phyloP scores from a whole-genome alignment of 2,329 filamentous ascomycete genomes.

The Dactylellina cionopaga region DNA sequence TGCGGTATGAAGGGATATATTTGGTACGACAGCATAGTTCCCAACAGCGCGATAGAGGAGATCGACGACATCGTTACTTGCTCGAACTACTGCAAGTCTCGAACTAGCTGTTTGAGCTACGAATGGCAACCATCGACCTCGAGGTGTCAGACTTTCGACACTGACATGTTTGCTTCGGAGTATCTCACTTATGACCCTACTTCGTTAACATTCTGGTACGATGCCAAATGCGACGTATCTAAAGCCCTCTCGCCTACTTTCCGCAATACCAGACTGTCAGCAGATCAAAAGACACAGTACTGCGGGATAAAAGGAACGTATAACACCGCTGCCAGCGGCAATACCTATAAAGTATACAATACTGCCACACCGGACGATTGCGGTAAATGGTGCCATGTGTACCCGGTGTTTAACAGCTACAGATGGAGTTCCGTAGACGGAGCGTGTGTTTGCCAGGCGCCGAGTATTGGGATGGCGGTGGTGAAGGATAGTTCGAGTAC shows the following conservation, averaged over 20 bases:
- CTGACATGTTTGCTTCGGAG: constrained; percentile 15
- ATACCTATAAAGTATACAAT: constrained; percentile 14
- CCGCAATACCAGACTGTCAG: constrained; percentile 18
- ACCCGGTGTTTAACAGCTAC: constrained; percentile 30
- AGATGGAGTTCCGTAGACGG: constrained; percentile 15
- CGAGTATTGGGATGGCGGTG: constrained; percentile 15
- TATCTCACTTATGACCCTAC: constrained; percentile 22
- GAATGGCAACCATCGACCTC: constrained; percentile 31
- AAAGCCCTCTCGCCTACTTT: constrained; percentile 22
- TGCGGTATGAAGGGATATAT: constrained; percentile 31
- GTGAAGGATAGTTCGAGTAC: neutral
- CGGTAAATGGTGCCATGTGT: constrained; percentile 38
- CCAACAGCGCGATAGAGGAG: neutral
- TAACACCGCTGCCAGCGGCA: constrained; percentile 11
- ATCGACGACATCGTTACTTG: constrained; percentile 25
- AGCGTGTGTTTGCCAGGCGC: constrained; percentile 14
- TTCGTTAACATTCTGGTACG: constrained; percentile 26
- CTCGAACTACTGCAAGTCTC: constrained; percentile 26
- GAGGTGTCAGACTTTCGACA: constrained; percentile 21
- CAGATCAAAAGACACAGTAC: constrained; percentile 19
- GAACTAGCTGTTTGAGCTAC: constrained; percentile 19
- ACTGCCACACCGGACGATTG: constrained; percentile 16
- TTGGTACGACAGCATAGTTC: neutral
- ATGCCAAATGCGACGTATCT: constrained; percentile 11
- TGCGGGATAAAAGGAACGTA: constrained; percentile 24